Percentiles rank a stretch among this genome's conserved stretches.
These are phyloP conservation scores for Naganishia cerealis DNA, from an alignment of 1,284 basidiomycete genomes.

Conservation along the genomic window DNA sequence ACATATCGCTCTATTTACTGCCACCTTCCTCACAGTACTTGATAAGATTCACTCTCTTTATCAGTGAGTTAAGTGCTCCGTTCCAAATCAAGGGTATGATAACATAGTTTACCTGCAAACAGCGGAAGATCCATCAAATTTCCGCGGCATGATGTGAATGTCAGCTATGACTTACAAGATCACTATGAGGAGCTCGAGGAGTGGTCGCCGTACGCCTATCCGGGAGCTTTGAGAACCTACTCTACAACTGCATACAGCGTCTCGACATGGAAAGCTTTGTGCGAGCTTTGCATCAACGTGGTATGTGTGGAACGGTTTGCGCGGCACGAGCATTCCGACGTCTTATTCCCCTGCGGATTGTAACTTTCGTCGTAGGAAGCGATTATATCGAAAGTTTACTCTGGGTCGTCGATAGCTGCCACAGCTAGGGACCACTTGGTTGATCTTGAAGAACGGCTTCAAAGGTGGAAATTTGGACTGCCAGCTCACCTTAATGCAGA, in stretches of 20 bases:
- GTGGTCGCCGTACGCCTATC: constrained; percentile 44
- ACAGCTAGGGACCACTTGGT: too few relatives aligned
- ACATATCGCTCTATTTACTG: too few relatives aligned
- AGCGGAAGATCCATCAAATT: constrained; percentile 40
- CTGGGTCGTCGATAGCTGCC: too few relatives aligned
- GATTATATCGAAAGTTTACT: too few relatives aligned
- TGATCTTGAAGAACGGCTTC: too few relatives aligned
- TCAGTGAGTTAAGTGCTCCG: constrained; percentile 28
- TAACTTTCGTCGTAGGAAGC: too few relatives aligned
- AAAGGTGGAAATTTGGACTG: too few relatives aligned
- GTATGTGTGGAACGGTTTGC: constrained; percentile 31
- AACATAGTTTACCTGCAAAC: too few relatives aligned
- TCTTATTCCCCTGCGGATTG: too few relatives aligned
- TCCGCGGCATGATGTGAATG: constrained; percentile 37
- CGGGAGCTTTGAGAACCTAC: constrained; percentile 33
- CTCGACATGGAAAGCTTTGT: constrained; percentile 33
- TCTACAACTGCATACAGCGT: background rate
- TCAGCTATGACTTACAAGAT: constrained; percentile 41
- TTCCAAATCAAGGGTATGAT: too few relatives aligned
- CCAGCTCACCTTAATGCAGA: too few relatives aligned
- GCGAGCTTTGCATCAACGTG: constrained; percentile 42
- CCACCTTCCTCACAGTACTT: constrained; percentile 32
- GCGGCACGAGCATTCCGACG: too few relatives aligned
- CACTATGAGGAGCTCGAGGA: constrained; percentile 43
- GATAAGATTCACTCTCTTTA: constrained; percentile 48